A percentile compares a stretch with the other conserved stretches of the same genome.
Evolutionary conservation across 148 eudicot species (phyloP).

Genomic region (Diospyros lotus): DNA sequence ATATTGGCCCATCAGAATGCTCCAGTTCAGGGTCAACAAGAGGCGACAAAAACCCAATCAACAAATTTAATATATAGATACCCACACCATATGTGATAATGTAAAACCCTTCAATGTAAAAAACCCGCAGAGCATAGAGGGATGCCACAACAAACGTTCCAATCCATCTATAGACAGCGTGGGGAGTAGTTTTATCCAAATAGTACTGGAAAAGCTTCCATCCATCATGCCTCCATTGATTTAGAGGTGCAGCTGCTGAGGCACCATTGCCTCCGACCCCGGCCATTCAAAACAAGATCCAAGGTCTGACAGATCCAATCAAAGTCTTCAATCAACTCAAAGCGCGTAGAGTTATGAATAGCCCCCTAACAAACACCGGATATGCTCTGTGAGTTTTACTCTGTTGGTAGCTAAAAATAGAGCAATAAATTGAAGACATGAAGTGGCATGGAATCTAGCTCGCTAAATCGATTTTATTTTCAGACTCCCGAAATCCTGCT

Average conservation of each 20-base stretch:
- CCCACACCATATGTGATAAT: conserved; percentile 59
- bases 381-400: too few species aligned
- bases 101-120: conserved; percentile 54
- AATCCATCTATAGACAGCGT: conserved; percentile 58
- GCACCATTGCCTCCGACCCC: conserved; percentile 26
- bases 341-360: neutral
- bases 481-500: too few species aligned
- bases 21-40: conserved; percentile 68
- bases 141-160: conserved; percentile 43
- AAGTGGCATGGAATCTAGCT: neutral
- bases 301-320: conserved; percentile 28
- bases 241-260: conserved; percentile 20
- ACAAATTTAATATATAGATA: conserved; percentile 54
- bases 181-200: conserved; percentile 65
- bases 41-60: conserved; percentile 62
- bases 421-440: too few species aligned
- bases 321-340: neutral
- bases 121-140: conserved; percentile 50
- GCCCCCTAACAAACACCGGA: neutral
- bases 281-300: conserved; percentile 36
- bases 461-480: too few species aligned
- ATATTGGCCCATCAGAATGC: conserved; percentile 45
- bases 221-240: conserved; percentile 35
- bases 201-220: conserved; percentile 51
- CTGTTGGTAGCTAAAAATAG: too few species aligned